Base-by-base conservation (phyloP, 164 flowering plant genomes). In the Chimonanthus salicifolius region DNA sequence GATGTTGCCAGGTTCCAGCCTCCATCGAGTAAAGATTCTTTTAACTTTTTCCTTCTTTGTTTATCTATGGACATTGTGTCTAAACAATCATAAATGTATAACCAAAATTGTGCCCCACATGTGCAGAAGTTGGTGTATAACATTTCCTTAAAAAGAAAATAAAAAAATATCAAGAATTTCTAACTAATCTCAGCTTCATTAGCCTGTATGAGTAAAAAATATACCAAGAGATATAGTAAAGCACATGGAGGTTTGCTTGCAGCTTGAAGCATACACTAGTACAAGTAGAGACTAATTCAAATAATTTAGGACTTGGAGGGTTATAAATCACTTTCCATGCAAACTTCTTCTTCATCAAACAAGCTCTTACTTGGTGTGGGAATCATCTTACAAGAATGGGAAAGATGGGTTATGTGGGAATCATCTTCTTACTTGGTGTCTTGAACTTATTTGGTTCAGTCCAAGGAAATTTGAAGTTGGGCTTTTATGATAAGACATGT, bases 401-500 rank as follows among this genome's bases (percentile, higher is more conserved):
- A 43, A 49, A 47, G 51, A n/a, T 47, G 70, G 16, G 54, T 16
- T 11, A 4, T 47, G 70, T 47, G 10, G 21, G 54, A 9, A 47
- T 48, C 47, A 3, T 68, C 58, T 6, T 65, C 47, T 33, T 54
- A 11, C 54, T 66, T 43, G n/a, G 47, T 11, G 47, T 79, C 72
- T 58, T 85, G 11, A 82, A 68, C 8, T 50, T 79, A n/a, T 1
- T 83, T 2, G 77, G 78, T 44, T 82, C 84, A 16, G 71, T 76
- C 72, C 78, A 77, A 10, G 96, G 88, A 70, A 81, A 87, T 3
- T 44, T 93, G 73, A 70, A 80, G 68, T n/a, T 81, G 80, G 80
- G 82, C 13, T 93, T 81, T 69, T 93, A 93, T 64, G 78, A 77
- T 4, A 70, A 80, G 15, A 83, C 80, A 72, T 93, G 97, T 80